phyloP scores from a whole-genome alignment of 352 stramenopile species.

The Phytophthora citricola region DNA sequence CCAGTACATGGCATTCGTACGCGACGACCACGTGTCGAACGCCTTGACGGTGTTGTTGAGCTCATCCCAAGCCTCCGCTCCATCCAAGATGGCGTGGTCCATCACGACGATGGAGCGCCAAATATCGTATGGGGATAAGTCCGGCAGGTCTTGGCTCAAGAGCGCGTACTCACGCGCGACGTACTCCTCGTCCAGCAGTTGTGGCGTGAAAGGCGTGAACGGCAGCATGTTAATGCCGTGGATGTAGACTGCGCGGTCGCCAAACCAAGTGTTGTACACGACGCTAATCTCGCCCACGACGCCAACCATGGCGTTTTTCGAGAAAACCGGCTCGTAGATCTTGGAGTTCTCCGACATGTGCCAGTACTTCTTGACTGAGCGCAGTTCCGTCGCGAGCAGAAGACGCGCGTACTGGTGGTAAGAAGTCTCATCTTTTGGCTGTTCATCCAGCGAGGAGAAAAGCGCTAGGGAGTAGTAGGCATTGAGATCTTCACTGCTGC shows the following conservation, averaged over 20 bases:
- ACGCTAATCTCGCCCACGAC: constrained; percentile 80
- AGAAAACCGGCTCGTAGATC: constrained; percentile 81
- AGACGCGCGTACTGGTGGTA: constrained; percentile 91
- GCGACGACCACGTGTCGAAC: constrained; percentile 83
- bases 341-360: constrained; percentile 89
- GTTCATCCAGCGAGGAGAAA: constrained; percentile 69
- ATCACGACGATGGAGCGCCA: constrained; percentile 81
- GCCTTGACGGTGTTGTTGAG: constrained; percentile 51
- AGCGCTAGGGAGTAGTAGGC: constrained; percentile 96
- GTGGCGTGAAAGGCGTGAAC: constrained; percentile 75
- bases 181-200: constrained; percentile 67
- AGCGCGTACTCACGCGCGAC: constrained; percentile 64
- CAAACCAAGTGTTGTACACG: constrained; percentile 90
- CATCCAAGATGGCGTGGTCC: constrained; percentile 78
- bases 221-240: constrained; percentile 89
- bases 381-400: constrained; percentile 93
- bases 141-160: constrained; percentile 50
- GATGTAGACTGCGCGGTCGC: constrained; percentile 70
- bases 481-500: constrained; percentile 95
- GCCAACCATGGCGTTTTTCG: constrained; percentile 82
- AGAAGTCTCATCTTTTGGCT: constrained; percentile 39
- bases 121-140: constrained; percentile 54
- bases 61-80: constrained; percentile 61
- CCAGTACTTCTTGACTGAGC: constrained; percentile 96
- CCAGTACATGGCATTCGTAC: constrained; percentile 78